Evolutionary conservation across 306 rosid species (phyloP), one percentile per base, ranked within the genome.

Genomic region (Sicyos edulis): DNA sequence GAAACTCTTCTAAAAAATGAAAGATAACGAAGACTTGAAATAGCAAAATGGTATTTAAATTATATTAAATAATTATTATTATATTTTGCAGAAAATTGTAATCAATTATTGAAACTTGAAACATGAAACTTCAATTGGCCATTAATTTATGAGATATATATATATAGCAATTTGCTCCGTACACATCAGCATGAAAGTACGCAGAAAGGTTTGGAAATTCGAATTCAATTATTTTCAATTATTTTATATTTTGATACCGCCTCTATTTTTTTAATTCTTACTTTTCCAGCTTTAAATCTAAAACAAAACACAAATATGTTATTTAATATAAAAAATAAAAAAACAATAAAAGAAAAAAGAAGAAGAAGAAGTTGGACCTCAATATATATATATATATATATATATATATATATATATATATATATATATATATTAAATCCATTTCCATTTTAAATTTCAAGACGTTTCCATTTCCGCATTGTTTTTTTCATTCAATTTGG

Each of bases 131-230:
- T 64, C 12, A 45, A 45, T 64, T 40, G 54, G 54, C 5, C n/a
- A 66, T 20, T 19, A 45, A 66, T 19, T 40, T 40, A 63, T 59
- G n/a, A 17, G 37, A 66, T 17, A 37, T 15, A 65, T n/a, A n/a
- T 26, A 26, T 3, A 7, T 45, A 37, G 51, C 70, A 63, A 40
- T 40, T 17, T 45, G 72, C 13, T 66, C 72, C 72, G 72, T 45
- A 66, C 72, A 47, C 40, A 66, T 66, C 54, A 66, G 72, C 40
- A 12, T 45, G 72, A 66, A 45, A 45, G 72, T 45, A 66, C 55
- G 55, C 34, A 66, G 24, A 3, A 19, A 34, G 22, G 15, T 64
- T 66, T 32, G 71, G 22, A 66, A 66, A n/a, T 65, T 42, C n/a
- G 32, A 40, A 64, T n/a, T 15, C 26, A 34, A 37, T 40, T 64